phyloP scores from a whole-genome alignment of 106 monocot genomes.

The Platanthera guangdongensis region DNA sequence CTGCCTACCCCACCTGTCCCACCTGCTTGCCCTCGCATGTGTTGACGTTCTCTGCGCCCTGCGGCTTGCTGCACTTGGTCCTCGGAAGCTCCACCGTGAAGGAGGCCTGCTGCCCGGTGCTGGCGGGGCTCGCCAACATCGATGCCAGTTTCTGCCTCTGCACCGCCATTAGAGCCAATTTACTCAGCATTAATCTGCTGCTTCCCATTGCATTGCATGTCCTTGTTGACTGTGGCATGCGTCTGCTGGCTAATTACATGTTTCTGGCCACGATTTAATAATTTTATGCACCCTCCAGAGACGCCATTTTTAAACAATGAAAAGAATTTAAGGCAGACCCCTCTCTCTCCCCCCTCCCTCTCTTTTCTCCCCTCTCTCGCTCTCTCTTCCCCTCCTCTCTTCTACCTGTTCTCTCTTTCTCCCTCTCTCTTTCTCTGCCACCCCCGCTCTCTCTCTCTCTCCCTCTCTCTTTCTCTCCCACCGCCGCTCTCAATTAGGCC shows the following conservation, averaged over 20 bases:
- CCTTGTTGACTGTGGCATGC: constrained; percentile 28
- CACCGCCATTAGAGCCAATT: constrained; percentile 28
- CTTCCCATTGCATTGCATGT: constrained; percentile 30
- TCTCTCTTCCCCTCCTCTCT: no score
- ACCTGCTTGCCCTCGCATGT: constrained; percentile 6
- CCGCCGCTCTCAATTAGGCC: no score
- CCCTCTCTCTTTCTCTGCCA: no score
- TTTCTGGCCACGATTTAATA: not conserved
- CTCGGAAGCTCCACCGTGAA: not conserved
- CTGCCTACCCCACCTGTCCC: no score
- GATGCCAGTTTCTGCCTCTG: constrained; percentile 38
- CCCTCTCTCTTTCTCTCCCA: no score
- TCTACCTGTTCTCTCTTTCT: no score
- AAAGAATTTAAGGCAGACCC: no score
- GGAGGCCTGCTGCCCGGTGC: constrained; percentile 14
- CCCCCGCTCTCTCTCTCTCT: no score
- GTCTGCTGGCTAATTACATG: constrained; percentile 20
- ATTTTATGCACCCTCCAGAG: no score
- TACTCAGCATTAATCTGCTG: constrained; percentile 24
- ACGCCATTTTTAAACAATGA: no score
- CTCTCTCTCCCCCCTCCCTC: no score
- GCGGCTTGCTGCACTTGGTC: constrained; percentile 26
- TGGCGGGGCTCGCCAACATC: constrained; percentile 22
- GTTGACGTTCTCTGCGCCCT: constrained; percentile 18
- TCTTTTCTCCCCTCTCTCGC: no score